A percentile compares a stretch with the other conserved stretches of the same genome.
These are phyloP conservation scores for Suillus alpinus DNA, from an alignment of 768 basidiomycete genomes.

Conservation along the genomic window DNA sequence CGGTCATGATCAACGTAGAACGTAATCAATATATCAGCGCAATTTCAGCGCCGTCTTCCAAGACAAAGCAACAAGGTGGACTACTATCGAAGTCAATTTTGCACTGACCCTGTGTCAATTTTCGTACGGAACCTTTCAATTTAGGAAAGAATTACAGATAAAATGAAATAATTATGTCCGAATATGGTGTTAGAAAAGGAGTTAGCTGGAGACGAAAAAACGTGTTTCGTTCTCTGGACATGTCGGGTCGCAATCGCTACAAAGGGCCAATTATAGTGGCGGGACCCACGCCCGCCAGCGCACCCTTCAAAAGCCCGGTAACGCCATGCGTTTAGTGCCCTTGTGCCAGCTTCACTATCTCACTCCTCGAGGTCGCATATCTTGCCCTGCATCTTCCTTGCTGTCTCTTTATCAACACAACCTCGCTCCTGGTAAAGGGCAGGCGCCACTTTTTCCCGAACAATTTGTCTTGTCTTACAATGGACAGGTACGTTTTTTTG, in stretches of 20 bases:
- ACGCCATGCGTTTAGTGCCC: constrained; percentile 26
- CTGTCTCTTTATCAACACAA: constrained; percentile 9
- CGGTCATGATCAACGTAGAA: constrained; percentile 7
- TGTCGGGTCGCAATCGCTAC: constrained; percentile 50
- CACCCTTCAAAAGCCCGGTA: constrained; percentile 42
- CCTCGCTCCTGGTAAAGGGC: constrained; percentile 32
- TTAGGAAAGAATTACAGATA: constrained; percentile 18
- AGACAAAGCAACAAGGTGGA: constrained; percentile 3
- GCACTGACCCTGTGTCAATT: neutral
- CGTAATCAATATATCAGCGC: constrained; percentile 10
- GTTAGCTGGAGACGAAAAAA: constrained; percentile 62
- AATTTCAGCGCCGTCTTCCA: constrained; percentile 2
- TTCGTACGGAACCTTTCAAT: constrained; percentile 2
- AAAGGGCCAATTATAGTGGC: constrained; percentile 46
- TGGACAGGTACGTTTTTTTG: constrained; percentile 18
- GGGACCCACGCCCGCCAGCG: constrained; percentile 39
- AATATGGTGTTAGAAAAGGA: constrained; percentile 28
- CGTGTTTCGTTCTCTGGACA: constrained; percentile 73
- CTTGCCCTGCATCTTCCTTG: constrained; percentile 12
- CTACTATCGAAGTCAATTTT: neutral
- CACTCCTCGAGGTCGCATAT: constrained; percentile 21
- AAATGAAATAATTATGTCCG: constrained; percentile 18
- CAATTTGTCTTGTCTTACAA: constrained; percentile 7
- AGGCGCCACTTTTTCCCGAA: constrained; percentile 14
- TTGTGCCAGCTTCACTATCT: constrained; percentile 27